phyloP scores from a whole-genome alignment of 2,329 filamentous ascomycete species.

The Aspergillus sp. region DNA sequence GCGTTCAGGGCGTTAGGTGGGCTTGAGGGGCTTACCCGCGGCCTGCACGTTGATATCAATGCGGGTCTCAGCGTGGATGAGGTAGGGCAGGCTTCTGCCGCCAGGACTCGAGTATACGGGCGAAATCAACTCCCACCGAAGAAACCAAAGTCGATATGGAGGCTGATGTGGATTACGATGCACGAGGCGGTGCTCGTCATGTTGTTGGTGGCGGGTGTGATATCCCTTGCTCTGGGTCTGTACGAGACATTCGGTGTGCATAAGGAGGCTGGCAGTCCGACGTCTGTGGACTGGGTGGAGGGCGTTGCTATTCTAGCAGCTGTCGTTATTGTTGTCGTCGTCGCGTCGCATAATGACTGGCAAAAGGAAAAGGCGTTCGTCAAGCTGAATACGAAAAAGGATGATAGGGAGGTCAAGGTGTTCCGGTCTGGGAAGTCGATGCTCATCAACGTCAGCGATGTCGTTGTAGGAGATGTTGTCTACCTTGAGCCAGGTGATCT shows the following conservation, averaged over 20 bases:
- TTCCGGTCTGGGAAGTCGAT: slow-evolving; percentile 70
- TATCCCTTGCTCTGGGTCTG: slow-evolving; percentile 72
- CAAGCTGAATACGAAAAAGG: slow-evolving; percentile 77
- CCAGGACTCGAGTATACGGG: slow-evolving; percentile 49
- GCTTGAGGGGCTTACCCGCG: slow-evolving; percentile 69
- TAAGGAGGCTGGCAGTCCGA: slow-evolving; percentile 54
- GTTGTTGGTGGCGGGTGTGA: slow-evolving; percentile 56
- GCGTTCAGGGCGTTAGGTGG: slow-evolving; percentile 77
- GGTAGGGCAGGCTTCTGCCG: slow-evolving; percentile 49
- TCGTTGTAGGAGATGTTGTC: slow-evolving; percentile 73
- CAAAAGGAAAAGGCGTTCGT: slow-evolving; percentile 80
- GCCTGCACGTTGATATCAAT: slow-evolving; percentile 64
- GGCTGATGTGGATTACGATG: no score
- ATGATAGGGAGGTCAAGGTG: slow-evolving; percentile 71
- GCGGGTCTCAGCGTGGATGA: slow-evolving; percentile 72
- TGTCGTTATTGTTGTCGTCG: slow-evolving; percentile 73
- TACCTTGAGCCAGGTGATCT: slow-evolving; percentile 72
- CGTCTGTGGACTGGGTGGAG: slow-evolving; percentile 73
- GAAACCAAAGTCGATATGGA: slow-evolving; percentile 44
- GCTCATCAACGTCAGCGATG: slow-evolving; percentile 68
- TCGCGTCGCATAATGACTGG: slow-evolving; percentile 76
- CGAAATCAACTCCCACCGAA: slow-evolving; percentile 29
- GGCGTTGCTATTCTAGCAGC: slow-evolving; percentile 76
- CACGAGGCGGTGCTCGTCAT: no score
- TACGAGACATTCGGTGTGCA: slow-evolving; percentile 58